A percentile compares a stretch with the other conserved stretches of the same genome.
These are phyloP conservation scores for Saccharomycopsis olivae DNA, from an alignment of 805 yeast genomes.

Conservation along the genomic window DNA sequence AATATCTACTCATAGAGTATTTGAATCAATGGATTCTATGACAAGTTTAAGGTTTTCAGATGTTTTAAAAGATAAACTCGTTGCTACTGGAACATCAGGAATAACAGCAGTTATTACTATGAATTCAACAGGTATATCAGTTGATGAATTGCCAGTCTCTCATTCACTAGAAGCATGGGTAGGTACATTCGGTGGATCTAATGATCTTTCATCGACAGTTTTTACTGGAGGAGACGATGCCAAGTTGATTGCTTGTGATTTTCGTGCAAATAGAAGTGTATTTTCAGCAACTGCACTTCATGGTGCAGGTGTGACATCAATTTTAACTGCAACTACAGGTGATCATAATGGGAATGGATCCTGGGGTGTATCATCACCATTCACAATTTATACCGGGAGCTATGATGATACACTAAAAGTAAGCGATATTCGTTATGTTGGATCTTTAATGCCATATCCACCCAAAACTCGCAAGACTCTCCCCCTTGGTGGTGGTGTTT, in stretches of 20 bases:
- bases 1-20: neutral
- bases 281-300: slow-evolving; percentile 43
- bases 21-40: slow-evolving; percentile 3
- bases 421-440: slow-evolving; percentile 54
- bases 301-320: slow-evolving; percentile 85
- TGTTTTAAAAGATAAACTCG: neutral
- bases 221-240: slow-evolving; percentile 92
- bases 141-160: neutral
- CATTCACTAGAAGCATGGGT: slow-evolving; percentile 15
- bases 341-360: slow-evolving; percentile 22
- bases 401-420: slow-evolving; percentile 74
- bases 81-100: slow-evolving; percentile 14
- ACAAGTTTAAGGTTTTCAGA: slow-evolving; percentile 15
- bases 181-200: slow-evolving; percentile 16
- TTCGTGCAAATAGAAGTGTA: slow-evolving; percentile 27
- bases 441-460: slow-evolving; percentile 21
- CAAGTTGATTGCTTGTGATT: slow-evolving; percentile 62
- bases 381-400: slow-evolving; percentile 73
- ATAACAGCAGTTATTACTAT: slow-evolving; percentile 1
- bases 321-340: slow-evolving; percentile 43
- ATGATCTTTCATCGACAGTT: slow-evolving; percentile 33
- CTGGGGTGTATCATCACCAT: slow-evolving; percentile 31
- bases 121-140: neutral
- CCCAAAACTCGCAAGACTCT: slow-evolving; percentile 31
- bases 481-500: slow-evolving; percentile 89